Conservation (phyloP, 805 yeast species). For the Saccharomycopsis olivae region DNA sequence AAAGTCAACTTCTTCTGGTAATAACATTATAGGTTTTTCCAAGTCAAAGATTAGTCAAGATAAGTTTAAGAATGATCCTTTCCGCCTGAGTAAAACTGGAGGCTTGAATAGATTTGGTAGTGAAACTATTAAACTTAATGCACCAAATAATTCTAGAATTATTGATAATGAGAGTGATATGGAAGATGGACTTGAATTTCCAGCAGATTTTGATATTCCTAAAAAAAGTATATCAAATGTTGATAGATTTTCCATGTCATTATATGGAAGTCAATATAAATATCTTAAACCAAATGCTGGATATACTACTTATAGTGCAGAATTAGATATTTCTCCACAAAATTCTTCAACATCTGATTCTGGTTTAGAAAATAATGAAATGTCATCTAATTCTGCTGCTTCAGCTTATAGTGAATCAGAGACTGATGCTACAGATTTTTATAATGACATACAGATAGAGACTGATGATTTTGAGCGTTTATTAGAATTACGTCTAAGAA, state of each 20-base stretch:
- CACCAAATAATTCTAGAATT: background rate
- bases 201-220: constrained; percentile 12
- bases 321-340: constrained; percentile 8
- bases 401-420: constrained; percentile 18
- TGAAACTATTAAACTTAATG: no score
- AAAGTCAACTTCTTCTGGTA: background rate
- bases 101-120: no score
- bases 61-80: no score
- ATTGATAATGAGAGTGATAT: constrained; percentile 10
- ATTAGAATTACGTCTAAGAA: constrained; percentile 11
- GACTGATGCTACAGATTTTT: constrained; percentile 14
- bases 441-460: constrained; percentile 15
- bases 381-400: constrained; percentile 5
- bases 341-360: constrained; percentile 9
- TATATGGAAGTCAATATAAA: background rate
- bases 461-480: constrained; percentile 15
- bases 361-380: constrained; percentile 1
- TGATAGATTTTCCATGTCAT: background rate
- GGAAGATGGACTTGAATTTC: constrained; percentile 17
- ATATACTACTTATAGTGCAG: constrained; percentile 7
- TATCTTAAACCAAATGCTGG: constrained; percentile 2
- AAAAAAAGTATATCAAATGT: background rate
- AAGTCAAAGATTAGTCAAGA: background rate
- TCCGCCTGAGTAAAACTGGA: no score
- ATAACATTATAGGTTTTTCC: background rate